Conservation (phyloP, 208 protist species). For the Wallacemonas sp. region DNA sequence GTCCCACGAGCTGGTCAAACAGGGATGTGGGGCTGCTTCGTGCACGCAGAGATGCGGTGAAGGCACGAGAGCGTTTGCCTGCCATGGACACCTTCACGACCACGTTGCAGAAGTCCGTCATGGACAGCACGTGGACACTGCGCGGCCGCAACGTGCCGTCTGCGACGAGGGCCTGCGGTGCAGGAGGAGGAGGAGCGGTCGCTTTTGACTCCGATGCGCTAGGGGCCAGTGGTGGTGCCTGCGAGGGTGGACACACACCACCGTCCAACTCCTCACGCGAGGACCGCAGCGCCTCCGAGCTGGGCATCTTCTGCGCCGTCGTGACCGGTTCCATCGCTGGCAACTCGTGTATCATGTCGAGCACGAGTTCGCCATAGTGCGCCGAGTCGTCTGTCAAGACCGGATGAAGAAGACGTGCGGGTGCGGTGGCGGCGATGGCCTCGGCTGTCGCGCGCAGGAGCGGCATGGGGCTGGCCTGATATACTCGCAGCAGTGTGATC, state of each 20-base stretch:
- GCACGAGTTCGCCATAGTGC: slow-evolving; percentile 7
- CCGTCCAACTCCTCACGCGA: neutral
- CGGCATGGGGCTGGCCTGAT: slow-evolving; percentile 32
- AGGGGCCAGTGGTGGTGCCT: too few relatives aligned
- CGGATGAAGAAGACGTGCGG: slow-evolving; percentile 12
- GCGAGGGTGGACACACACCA: neutral
- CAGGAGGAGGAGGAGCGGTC: too few relatives aligned
- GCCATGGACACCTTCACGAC: slow-evolving; percentile 13
- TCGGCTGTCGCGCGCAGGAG: slow-evolving; percentile 33
- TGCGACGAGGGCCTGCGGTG: neutral
- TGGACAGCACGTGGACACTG: slow-evolving; percentile 22
- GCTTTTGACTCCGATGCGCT: too few relatives aligned
- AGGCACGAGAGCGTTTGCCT: slow-evolving; percentile 7
- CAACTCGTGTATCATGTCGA: slow-evolving; percentile 2
- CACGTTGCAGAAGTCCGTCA: slow-evolving; percentile 38
- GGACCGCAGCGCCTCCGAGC: neutral
- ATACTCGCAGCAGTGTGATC: slow-evolving; percentile 24
- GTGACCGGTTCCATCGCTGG: neutral
- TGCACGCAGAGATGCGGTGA: slow-evolving; percentile 3
- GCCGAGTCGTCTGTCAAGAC: slow-evolving; percentile 3
- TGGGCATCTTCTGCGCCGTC: neutral
- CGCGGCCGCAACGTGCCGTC: slow-evolving; percentile 13
- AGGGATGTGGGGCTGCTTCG: neutral
- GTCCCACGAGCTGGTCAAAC: neutral
- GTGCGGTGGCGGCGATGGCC: slow-evolving; percentile 24